These are phyloP conservation scores for Rhododendron ovatum DNA, from an alignment of 148 eudicot species.

Conservation along the genomic window DNA sequence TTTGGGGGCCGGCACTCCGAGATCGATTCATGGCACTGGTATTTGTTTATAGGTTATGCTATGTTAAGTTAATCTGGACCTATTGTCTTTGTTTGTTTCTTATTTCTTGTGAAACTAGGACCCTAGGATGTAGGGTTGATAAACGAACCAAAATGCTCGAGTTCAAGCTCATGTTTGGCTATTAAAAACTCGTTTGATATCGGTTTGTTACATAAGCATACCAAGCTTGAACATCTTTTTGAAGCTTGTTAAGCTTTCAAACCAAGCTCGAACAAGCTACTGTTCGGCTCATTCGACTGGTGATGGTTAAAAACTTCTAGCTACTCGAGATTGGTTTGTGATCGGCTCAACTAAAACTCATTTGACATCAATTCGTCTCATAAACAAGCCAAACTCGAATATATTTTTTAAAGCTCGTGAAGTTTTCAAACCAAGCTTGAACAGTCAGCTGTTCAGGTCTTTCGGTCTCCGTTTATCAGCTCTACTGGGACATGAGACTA, in stretches of 20 bases:
- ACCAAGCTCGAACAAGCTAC: not conserved
- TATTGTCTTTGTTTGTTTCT: not conserved
- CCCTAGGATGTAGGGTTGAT: not conserved
- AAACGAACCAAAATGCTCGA: not conserved
- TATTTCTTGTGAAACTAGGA: not conserved
- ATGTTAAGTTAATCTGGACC: not conserved
- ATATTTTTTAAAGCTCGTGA: too few species aligned
- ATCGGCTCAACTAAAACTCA: not conserved
- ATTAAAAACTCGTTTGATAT: not conserved
- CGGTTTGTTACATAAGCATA: not conserved
- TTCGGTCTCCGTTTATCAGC: not conserved
- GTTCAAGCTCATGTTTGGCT: not conserved
- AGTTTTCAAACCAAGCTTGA: not conserved
- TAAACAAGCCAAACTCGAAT: not conserved
- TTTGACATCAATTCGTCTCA: not conserved
- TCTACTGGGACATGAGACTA: not conserved
- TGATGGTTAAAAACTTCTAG: not conserved
- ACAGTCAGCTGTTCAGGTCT: not conserved
- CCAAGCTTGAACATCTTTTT: not conserved
- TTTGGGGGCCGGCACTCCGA: constrained; percentile 30
- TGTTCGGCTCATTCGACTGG: not conserved
- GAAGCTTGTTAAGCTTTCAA: not conserved
- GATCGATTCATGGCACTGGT: constrained; percentile 82
- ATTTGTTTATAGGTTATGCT: constrained; percentile 6
- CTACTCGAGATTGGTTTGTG: not conserved